A percentile compares a stretch with the other conserved stretches of the same genome.
Conservation (phyloP, 2,329 filamentous ascomycete genomes). For the Didymella segeticola region DNA sequence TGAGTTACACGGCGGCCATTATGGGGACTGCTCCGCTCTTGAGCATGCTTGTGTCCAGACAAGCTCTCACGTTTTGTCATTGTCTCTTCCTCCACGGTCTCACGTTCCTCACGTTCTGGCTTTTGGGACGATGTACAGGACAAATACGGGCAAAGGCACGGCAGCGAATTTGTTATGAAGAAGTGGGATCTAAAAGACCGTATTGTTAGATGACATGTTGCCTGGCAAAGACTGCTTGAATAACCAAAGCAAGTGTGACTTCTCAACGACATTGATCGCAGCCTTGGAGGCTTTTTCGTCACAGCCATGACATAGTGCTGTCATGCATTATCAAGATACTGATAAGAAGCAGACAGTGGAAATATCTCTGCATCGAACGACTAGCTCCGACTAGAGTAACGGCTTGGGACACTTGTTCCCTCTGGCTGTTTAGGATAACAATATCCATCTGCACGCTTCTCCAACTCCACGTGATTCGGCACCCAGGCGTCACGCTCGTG, state of each 20-base stretch:
- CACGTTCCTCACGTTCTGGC: not conserved
- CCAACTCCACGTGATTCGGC: not conserved
- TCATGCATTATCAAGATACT: not conserved
- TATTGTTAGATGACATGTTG: not conserved
- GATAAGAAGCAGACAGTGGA: not conserved
- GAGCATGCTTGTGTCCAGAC: not conserved
- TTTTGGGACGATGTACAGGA: slow-evolving; percentile 2
- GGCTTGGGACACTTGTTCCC: not conserved
- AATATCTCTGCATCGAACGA: not conserved
- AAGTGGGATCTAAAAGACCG: not conserved
- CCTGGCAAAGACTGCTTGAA: not conserved
- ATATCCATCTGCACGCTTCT: slow-evolving; percentile 2
- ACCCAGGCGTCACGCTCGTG: not conserved
- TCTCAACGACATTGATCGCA: not conserved
- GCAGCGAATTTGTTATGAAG: not conserved
- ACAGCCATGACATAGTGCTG: not conserved
- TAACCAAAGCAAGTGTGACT: too few relatives aligned
- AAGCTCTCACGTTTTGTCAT: not conserved
- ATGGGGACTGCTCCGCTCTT: not conserved
- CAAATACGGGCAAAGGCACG: not conserved
- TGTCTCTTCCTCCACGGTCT: not conserved
- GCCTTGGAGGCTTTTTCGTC: not conserved
- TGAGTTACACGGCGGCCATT: not conserved
- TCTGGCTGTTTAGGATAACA: not conserved
- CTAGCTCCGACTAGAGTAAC: not conserved